phyloP scores from a whole-genome alignment of 2,329 filamentous ascomycete species.

The Acephala macrosclerotiorum region DNA sequence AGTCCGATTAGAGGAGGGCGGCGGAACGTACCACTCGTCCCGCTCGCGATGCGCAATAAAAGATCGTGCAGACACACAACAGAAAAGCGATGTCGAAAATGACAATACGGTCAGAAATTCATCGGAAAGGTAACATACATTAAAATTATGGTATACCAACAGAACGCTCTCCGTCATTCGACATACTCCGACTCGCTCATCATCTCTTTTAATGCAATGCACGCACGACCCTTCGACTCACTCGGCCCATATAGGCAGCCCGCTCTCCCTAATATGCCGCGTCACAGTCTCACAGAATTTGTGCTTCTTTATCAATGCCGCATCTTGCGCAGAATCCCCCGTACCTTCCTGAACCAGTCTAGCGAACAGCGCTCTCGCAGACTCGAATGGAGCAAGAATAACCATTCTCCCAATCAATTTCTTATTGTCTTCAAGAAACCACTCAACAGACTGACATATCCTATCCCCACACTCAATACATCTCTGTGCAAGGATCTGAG shows the following conservation, averaged over 20 bases:
- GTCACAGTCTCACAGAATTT: slow-evolving; percentile 15
- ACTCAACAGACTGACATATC: slow-evolving; percentile 27
- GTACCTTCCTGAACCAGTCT: slow-evolving; percentile 6
- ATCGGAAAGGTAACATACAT: no score
- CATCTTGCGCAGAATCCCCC: slow-evolving; percentile 9
- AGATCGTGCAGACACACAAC: no score
- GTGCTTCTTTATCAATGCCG: slow-evolving; percentile 13
- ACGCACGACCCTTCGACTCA: not conserved
- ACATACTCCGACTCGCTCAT: no score
- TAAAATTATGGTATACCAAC: no score
- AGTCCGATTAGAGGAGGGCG: no score
- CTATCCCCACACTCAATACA: slow-evolving; percentile 20
- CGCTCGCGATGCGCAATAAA: no score
- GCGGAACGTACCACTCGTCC: no score
- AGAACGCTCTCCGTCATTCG: no score
- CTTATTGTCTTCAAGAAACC: slow-evolving; percentile 23
- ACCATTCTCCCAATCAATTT: slow-evolving; percentile 20
- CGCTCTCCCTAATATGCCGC: slow-evolving; percentile 6
- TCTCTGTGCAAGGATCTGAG: not conserved
- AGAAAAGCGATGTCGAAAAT: no score
- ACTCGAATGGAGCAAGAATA: slow-evolving; percentile 24
- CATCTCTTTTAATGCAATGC: no score
- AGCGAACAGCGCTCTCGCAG: slow-evolving; percentile 15
- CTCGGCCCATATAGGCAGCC: slow-evolving; percentile 13
- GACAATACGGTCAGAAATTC: no score